Conservation (phyloP, 225 moss, liverwort and hornwort genomes). For the Neckera pumila region DNA sequence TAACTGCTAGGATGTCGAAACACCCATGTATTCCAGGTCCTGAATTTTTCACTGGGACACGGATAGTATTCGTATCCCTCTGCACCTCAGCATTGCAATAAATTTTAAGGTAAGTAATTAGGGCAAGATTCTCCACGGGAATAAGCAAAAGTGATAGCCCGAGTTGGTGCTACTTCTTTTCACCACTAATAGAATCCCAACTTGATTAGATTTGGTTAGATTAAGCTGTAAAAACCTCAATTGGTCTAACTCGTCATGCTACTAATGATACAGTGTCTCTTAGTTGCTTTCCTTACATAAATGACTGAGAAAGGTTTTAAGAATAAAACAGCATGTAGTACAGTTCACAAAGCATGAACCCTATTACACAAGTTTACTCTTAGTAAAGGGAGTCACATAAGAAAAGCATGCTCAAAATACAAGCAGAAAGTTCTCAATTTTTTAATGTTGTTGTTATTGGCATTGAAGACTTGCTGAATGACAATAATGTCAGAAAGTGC, state of each 20-base stretch:
- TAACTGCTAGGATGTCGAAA: not conserved
- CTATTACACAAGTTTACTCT: not conserved
- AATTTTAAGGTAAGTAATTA: not conserved
- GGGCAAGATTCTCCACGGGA: not conserved
- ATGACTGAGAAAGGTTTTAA: not conserved
- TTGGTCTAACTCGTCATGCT: not conserved
- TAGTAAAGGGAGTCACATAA: too few species aligned
- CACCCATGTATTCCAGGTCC: not conserved
- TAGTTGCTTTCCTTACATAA: not conserved
- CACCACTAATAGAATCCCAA: not conserved
- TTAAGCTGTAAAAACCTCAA: too few species aligned
- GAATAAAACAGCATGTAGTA: not conserved
- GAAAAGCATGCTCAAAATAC: too few species aligned
- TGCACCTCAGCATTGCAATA: not conserved
- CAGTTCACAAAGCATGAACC: not conserved
- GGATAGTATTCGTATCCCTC: not conserved
- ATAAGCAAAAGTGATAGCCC: not conserved
- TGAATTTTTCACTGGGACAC: not conserved
- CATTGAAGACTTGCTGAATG: not conserved
- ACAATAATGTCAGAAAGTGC: not conserved
- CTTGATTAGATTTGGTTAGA: not conserved
- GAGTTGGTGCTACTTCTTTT: not conserved
- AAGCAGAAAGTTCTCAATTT: not conserved
- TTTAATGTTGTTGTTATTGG: not conserved
- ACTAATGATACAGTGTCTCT: not conserved